phyloP scores from a whole-genome alignment of 2,329 filamentous ascomycete genomes.

The Cyclaneusma minus region DNA sequence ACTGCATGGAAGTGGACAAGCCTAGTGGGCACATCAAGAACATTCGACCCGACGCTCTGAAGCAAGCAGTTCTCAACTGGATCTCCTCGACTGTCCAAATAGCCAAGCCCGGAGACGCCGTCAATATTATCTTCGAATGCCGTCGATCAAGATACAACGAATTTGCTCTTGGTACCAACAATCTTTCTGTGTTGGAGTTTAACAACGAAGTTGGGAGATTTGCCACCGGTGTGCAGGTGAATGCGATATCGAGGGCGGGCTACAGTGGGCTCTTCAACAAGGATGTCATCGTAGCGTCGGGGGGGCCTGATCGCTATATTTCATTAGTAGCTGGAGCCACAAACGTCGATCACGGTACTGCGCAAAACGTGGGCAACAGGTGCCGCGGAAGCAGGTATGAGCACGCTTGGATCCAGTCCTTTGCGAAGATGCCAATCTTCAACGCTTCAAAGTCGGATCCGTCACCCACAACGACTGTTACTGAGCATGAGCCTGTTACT shows the following conservation, averaged over 20 bases:
- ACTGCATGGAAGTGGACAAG: neutral
- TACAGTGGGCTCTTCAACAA: neutral
- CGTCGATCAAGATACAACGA: neutral
- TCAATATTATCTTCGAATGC: slow-evolving; percentile 1
- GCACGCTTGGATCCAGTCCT: slow-evolving; percentile 1
- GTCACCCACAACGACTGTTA: neutral
- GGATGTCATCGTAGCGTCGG: neutral
- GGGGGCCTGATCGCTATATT: neutral
- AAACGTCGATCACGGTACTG: neutral
- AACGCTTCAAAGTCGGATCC: neutral
- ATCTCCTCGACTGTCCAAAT: neutral
- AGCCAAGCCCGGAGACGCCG: slow-evolving; percentile 1
- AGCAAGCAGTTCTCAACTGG: neutral
- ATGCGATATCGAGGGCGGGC: neutral
- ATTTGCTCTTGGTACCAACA: neutral
- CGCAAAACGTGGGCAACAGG: neutral
- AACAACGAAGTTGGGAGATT: neutral
- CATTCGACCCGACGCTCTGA: neutral
- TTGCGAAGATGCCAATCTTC: neutral
- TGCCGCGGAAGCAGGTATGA: neutral
- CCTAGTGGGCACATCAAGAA: neutral
- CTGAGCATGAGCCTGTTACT: neutral
- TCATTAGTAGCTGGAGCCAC: neutral
- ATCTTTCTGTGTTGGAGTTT: too few relatives aligned
- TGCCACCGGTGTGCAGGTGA: slow-evolving; percentile 1